A percentile compares a stretch with the other conserved stretches of the same genome.
These are phyloP conservation scores for Exutisphaerella laricina DNA, from an alignment of 2,329 filamentous ascomycete species.

Conservation along the genomic window DNA sequence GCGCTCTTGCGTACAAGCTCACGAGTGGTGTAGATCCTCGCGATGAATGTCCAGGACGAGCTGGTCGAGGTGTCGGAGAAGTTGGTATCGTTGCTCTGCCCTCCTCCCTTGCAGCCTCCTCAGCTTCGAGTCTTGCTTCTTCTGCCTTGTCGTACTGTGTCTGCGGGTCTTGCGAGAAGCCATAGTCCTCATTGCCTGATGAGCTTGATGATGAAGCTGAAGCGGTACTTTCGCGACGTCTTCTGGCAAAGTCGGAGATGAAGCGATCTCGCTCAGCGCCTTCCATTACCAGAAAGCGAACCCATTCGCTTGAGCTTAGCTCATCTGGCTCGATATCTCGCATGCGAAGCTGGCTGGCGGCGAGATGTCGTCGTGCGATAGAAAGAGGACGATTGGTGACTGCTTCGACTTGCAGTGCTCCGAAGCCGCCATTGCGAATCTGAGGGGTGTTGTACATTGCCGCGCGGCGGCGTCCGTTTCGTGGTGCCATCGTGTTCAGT, in stretches of 20 bases:
- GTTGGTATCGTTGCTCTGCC: constrained; percentile 11
- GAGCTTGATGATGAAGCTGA: constrained; percentile 22
- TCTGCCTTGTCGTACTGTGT: constrained; percentile 28
- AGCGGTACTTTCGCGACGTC: constrained; percentile 25
- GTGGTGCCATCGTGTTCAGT: constrained; percentile 23
- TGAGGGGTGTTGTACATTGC: constrained; percentile 34
- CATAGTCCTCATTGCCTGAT: constrained; percentile 11
- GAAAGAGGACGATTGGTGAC: constrained; percentile 31
- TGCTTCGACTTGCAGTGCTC: constrained; percentile 32
- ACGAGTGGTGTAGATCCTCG: constrained; percentile 25
- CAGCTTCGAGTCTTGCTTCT: constrained; percentile 28
- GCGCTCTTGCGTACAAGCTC: constrained; percentile 28
- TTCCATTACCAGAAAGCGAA: constrained; percentile 33
- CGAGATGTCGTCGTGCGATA: constrained; percentile 32
- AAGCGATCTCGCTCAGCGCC: constrained; percentile 31
- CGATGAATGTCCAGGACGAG: constrained; percentile 1
- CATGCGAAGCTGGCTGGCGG: constrained; percentile 32
- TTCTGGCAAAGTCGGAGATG: constrained; percentile 28
- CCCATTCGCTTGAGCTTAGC: constrained; percentile 31
- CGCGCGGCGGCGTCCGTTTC: constrained; percentile 21
- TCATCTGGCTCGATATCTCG: constrained; percentile 34
- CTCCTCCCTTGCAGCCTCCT: constrained; percentile 20
- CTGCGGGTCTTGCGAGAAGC: constrained; percentile 15
- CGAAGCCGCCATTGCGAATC: constrained; percentile 33
- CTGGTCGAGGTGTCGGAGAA: constrained; percentile 6